phyloP scores from a whole-genome alignment of 169 alveolate genomes.

The Plasmodium knowlesi region DNA sequence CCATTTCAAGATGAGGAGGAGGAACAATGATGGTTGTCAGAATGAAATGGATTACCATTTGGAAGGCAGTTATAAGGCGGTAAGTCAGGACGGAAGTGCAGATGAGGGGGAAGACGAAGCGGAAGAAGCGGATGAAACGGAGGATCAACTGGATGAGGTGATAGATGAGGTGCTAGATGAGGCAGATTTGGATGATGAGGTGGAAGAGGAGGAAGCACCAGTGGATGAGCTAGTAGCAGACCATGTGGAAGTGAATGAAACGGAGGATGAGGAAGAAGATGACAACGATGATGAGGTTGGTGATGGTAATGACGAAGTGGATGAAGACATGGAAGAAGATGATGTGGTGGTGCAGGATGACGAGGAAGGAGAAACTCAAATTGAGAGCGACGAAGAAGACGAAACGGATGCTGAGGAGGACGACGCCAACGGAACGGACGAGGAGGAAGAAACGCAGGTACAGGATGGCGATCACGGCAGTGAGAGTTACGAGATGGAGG shows the following conservation, averaged over 20 bases:
- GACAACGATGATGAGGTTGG: background rate
- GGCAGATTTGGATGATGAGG: background rate
- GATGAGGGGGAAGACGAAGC: constrained; percentile 1
- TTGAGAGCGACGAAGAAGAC: background rate
- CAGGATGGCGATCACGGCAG: background rate
- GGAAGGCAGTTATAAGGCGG: background rate
- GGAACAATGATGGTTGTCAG: background rate
- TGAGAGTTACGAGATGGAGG: background rate
- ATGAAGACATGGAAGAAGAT: background rate
- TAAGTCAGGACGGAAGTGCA: background rate
- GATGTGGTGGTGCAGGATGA: background rate
- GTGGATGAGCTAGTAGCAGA: background rate
- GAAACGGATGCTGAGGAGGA: background rate
- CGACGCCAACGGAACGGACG: background rate
- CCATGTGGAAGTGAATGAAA: background rate
- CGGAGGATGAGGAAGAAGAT: background rate
- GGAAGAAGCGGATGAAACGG: background rate
- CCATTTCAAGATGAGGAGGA: background rate
- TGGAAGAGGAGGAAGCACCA: constrained; percentile 12
- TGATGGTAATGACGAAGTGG: constrained; percentile 4
- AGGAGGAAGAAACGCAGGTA: background rate
- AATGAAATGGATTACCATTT: background rate
- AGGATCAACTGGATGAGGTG: background rate
- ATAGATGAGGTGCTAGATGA: background rate
- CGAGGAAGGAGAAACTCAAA: constrained; percentile 3